Percentiles rank a stretch among this genome's conserved stretches.
These are phyloP conservation scores for Ramaria rubella DNA, from an alignment of 768 basidiomycete species.

Conservation along the genomic window DNA sequence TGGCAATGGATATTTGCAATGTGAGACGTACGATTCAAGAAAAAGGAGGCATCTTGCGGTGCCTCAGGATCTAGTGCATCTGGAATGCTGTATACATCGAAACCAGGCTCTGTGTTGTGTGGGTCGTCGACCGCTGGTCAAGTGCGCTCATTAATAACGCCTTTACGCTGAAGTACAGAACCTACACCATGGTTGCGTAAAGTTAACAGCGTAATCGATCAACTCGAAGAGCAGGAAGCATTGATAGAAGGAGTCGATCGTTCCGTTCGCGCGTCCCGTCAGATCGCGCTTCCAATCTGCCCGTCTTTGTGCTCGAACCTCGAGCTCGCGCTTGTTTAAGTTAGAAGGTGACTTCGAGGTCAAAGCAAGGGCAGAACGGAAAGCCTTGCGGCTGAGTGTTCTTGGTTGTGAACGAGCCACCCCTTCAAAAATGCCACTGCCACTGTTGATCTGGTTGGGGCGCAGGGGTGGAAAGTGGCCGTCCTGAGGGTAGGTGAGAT, in stretches of 20 bases:
- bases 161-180: background rate
- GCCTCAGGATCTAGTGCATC: slow-evolving; percentile 50
- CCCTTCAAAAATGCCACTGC: slow-evolving; percentile 6
- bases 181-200: slow-evolving; percentile 53
- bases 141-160: background rate
- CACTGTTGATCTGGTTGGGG: slow-evolving; percentile 11
- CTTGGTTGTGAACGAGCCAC: background rate
- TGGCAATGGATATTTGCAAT: background rate
- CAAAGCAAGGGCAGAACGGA: background rate
- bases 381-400: background rate
- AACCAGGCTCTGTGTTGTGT: background rate
- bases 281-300: slow-evolving; percentile 41
- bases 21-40: slow-evolving; percentile 51
- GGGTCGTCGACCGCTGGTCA: background rate
- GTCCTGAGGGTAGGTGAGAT: slow-evolving; percentile 62
- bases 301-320: background rate
- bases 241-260: slow-evolving; percentile 37
- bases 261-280: slow-evolving; percentile 42
- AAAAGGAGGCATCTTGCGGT: slow-evolving; percentile 44
- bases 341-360: background rate
- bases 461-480: slow-evolving; percentile 37
- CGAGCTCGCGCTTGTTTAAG: slow-evolving; percentile 6
- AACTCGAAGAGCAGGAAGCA: slow-evolving; percentile 60
- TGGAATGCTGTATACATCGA: slow-evolving; percentile 13
- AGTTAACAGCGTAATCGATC: slow-evolving; percentile 67